Evolutionary conservation across 129 eudicot genomes (phyloP), one percentile per base, ranked within the genome.

Genomic region (Ambrosia artemisiifolia): DNA sequence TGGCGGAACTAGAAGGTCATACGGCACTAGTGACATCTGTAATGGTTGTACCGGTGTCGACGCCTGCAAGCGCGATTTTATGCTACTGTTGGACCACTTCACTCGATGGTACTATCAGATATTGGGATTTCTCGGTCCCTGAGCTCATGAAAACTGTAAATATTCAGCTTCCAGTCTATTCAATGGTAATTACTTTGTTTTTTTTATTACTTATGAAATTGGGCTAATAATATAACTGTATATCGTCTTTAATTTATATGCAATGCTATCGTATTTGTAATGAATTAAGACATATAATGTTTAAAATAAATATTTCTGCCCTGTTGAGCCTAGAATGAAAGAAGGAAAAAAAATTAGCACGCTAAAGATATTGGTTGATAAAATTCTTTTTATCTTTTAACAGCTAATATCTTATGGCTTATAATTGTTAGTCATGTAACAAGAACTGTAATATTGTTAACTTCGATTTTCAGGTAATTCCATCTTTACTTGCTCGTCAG

Each of bases 51-150:
- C 98, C 98, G 0, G 84, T 81, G 71, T 28, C 84, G 35, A 76
- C 80, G 9, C 81, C 88, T 35, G 82, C 81, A 24, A 85, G 78
- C 76, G 88, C 74, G 73, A 43, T 87, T 14, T 67, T 94, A 64
- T 70, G 87, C 77, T 76, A 82, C 73, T 94, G 98, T 65, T 94
- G 98, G 98, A 94, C 97, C 0, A 67, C 93, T 33, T 94, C 98
- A 3, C 86, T 85, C 16, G 98, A 94, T 88, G 98, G 95, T 24
- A 87, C 90, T n/a, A 90, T 94, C 78, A 81, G 81, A 74, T 88
- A 83, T 67, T 94, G 98, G 98, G 98, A 94, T 63, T 90, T 90
- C 62, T 83, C 87, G 3, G 79, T 73, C 28, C 84, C 96, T 7
- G 95, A 87, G 65, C 73, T 82, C 76, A 53, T 94, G 65, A 94